A percentile compares a stretch with the other conserved stretches of the same genome.
These are phyloP conservation scores for Turnera subulata DNA, from an alignment of 345 rosid species.

Conservation along the genomic window DNA sequence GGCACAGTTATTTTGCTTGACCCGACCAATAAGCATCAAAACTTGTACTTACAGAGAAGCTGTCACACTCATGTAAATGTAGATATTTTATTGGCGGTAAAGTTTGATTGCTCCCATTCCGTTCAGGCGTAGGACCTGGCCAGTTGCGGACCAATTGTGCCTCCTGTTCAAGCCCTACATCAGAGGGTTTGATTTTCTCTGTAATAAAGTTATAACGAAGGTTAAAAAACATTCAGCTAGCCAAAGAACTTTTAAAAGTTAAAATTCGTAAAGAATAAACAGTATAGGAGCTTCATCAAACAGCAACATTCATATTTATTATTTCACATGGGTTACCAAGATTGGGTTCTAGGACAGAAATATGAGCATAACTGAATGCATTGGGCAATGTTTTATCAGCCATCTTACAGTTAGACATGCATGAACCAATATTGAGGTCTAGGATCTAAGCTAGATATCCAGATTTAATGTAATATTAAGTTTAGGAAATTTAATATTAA, in stretches of 20 bases:
- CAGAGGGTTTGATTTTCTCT: constrained; percentile 96
- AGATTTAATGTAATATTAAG: too few relatives aligned
- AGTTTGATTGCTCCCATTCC: constrained; percentile 63
- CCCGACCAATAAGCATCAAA: background rate
- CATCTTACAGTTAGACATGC: too few relatives aligned
- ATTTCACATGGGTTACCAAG: too few relatives aligned
- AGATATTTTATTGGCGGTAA: constrained; percentile 73
- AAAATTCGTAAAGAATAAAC: too few relatives aligned
- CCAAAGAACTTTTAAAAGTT: background rate
- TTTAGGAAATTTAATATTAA: too few relatives aligned
- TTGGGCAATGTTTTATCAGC: too few relatives aligned
- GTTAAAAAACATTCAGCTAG: background rate
- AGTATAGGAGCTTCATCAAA: too few relatives aligned
- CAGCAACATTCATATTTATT: too few relatives aligned
- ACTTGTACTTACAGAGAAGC: constrained; percentile 57
- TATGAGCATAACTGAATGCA: too few relatives aligned
- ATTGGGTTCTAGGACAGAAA: too few relatives aligned
- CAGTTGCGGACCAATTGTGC: constrained; percentile 69
- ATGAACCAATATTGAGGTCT: too few relatives aligned
- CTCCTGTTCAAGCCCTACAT: constrained; percentile 94
- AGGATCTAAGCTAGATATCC: too few relatives aligned
- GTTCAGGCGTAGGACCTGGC: constrained; percentile 45
- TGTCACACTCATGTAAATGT: constrained; percentile 85
- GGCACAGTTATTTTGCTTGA: background rate
- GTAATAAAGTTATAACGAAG: constrained; percentile 22